phyloP scores from a whole-genome alignment of 2,329 filamentous ascomycete genomes.

The Coniochaeta ligniaria region DNA sequence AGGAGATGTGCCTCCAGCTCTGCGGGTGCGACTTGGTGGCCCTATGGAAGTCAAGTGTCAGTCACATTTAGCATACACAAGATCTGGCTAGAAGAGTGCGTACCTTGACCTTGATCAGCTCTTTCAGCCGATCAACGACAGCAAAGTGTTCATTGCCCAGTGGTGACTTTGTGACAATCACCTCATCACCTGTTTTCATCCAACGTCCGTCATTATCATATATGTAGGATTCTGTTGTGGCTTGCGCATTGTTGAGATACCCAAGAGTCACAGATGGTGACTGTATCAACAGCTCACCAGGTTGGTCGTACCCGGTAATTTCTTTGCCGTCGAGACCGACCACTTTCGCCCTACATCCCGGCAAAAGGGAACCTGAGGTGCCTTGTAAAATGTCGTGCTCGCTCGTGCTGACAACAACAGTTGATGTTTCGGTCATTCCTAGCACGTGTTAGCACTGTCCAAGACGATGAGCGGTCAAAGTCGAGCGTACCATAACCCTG shows the following conservation, averaged over 20 bases:
- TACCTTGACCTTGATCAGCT: slow-evolving; percentile 45
- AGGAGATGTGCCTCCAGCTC: slow-evolving; percentile 78
- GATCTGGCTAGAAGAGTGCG: background rate
- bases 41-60: slow-evolving; percentile 29
- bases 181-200: slow-evolving; percentile 83
- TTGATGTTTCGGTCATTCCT: slow-evolving; percentile 71
- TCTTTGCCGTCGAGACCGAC: slow-evolving; percentile 63
- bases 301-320: slow-evolving; percentile 56
- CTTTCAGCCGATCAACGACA: slow-evolving; percentile 66
- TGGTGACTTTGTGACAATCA: slow-evolving; percentile 56
- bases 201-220: slow-evolving; percentile 61
- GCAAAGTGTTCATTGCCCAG: slow-evolving; percentile 73
- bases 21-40: slow-evolving; percentile 74
- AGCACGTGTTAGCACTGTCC: background rate
- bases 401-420: slow-evolving; percentile 56
- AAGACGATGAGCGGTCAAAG: background rate
- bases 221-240: slow-evolving; percentile 72
- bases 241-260: slow-evolving; percentile 80
- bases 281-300: slow-evolving; percentile 75
- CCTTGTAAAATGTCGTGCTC: slow-evolving; percentile 62
- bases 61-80: background rate
- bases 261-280: slow-evolving; percentile 71
- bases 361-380: slow-evolving; percentile 64
- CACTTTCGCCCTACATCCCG: slow-evolving; percentile 58
- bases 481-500: slow-evolving; percentile 59